These are phyloP conservation scores for Angophora floribunda DNA, from an alignment of 345 rosid genomes.

Conservation along the genomic window DNA sequence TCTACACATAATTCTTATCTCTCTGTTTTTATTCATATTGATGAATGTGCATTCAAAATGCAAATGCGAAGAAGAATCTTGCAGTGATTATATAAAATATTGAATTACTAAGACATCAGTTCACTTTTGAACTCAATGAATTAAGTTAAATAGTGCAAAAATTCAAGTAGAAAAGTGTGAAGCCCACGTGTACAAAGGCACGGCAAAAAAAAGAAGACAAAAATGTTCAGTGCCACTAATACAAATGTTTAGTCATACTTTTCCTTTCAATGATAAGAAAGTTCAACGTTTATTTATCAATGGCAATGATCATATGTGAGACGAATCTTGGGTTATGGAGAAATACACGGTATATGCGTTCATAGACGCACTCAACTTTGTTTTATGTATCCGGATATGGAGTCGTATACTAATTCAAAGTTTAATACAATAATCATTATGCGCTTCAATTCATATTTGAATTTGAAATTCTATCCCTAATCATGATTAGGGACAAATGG, in stretches of 20 bases:
- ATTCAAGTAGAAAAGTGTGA: not conserved
- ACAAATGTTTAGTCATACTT: not conserved
- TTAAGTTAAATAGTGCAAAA: not conserved
- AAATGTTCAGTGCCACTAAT: not conserved
- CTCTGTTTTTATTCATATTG: too few relatives aligned
- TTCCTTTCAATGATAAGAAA: not conserved
- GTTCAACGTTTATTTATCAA: not conserved
- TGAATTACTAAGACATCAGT: not conserved
- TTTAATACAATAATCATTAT: not conserved
- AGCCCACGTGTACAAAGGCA: not conserved
- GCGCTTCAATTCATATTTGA: not conserved
- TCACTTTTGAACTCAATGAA: not conserved
- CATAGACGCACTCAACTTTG: not conserved
- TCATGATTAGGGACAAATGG: not conserved
- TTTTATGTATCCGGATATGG: not conserved
- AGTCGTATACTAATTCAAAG: not conserved
- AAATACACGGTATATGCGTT: not conserved
- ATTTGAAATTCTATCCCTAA: not conserved
- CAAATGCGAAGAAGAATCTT: not conserved
- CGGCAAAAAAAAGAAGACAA: not conserved
- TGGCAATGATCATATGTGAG: not conserved
- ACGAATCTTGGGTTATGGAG: not conserved
- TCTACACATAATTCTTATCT: too few relatives aligned
- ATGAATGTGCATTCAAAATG: not conserved
- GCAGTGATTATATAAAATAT: not conserved